Base-by-base conservation (phyloP, 2,329 filamentous ascomycete genomes). In the Mycosphaerella sp. region DNA sequence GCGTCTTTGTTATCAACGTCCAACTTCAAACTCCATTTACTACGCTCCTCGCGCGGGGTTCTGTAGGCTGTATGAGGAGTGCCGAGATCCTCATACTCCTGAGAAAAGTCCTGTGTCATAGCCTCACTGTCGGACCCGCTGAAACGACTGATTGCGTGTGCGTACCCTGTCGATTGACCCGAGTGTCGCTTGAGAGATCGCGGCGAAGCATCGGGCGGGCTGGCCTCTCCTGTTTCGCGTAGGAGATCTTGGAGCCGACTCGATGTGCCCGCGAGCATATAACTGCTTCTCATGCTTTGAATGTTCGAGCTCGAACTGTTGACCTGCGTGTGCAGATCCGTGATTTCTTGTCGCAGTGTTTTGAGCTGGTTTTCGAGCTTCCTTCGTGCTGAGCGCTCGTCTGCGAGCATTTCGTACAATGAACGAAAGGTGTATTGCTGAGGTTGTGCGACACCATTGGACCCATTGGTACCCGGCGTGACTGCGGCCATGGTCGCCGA, bases 371-470 rank as follows among this genome's bases (percentile, higher is more conserved):
- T 61, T 46, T 71, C 68, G 17, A 71, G 61, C 14, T 61, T 63
- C n/a, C 66, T 63, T 7, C 69, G 65, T 2, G 68, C 68, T 6
- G 63, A 63, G n/a, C 69, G 65, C 53, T 71, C 69, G 55, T 69
- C 66, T 36, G 67, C 58, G n/a, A 71, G 64, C 65, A 70, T 69
- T 45, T 69, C 66, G 56, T 70, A 71, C 5, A 71, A 63, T 1
- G 68, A 66, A 26, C 63, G 62, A 60, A 70, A 68, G 4, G 66
- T 67, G 23, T 63, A 60, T 12, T 59, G 58, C 34, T 60, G 62
- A 5, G 55, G 54, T 23, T 55, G 48, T 6, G 45, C 29, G 6
- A 12, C 11, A 9, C 45, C 51, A 41, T 31, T 31, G 11, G 39
- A 23, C 9, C 31, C 41, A 29, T 47, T 51, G 6, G 43, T 45